Evolutionary conservation across 805 yeast genomes (phyloP), one percentile per base, ranked within the genome.

Genomic region (Hanseniaspora vineae): DNA sequence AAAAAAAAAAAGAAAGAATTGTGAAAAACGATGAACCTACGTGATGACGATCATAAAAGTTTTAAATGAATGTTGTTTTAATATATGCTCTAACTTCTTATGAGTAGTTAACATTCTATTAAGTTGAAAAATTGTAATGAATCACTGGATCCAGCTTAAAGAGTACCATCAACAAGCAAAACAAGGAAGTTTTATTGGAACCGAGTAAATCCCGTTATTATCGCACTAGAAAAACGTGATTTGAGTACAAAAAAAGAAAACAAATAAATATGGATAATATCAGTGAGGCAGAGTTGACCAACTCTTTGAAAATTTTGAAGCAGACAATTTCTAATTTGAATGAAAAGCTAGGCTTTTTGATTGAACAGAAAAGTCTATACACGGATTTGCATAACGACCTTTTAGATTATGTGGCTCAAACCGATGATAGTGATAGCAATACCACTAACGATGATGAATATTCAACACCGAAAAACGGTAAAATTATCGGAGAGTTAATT

Each of bases 401-500:
- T 39, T 15, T 51, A 3, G 42, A 46, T 14, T 39, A 31, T 20
- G 50, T 35, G 5, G 48, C 33, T 18, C 55, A 49, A 15, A 48
- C 31, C 2, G 50, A 48, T 3, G 47, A 51, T 10, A 23, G 6
- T 5, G 8, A 4, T 4, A 23, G 8, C 8, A 23, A 23, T 23
- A 23, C 29, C 29, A 23, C 29, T 23, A 8, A 23, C 8, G 29
- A 23, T 23, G 8, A 23, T 5, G 8, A 23, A 23, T 23, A 4
- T 23, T 23, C 8, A 23, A 33, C 40, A 17, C 14, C 13, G 19
- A 49, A 46, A 2, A 54, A 50, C 13, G 66, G 65, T 3, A 33
- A 52, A 37, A 53, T 61, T 6, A 51, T 59, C 31, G 66, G 66
- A 12, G 67, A 64, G 40, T 52, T 61, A 13, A 53, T 58, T 11